A percentile compares a stretch with the other conserved stretches of the same genome.
phyloP scores from a whole-genome alignment of 2,329 filamentous ascomycete species.

The Fusarium gaditjirri region DNA sequence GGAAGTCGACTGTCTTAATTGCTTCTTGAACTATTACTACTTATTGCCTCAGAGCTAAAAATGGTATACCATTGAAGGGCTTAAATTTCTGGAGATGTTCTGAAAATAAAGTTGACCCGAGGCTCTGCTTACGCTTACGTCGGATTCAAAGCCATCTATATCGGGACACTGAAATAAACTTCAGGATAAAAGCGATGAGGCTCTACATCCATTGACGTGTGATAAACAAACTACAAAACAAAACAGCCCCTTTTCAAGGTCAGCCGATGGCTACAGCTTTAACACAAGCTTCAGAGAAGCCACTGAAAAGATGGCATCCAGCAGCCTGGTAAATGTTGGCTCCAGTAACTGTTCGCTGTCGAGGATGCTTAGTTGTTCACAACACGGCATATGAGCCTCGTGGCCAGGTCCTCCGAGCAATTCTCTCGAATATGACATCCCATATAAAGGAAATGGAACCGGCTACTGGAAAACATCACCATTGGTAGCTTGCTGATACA shows the following conservation, averaged over 20 bases:
- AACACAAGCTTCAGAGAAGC: background rate
- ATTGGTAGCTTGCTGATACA: background rate
- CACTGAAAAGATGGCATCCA: background rate
- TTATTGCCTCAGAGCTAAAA: too few relatives aligned
- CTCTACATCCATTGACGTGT: background rate
- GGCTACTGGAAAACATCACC: fast-evolving
- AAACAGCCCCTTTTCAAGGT: fast-evolving
- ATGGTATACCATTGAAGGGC: too few relatives aligned
- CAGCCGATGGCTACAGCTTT: background rate
- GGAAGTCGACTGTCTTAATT: too few relatives aligned
- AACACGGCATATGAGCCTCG: background rate
- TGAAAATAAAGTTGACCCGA: too few relatives aligned
- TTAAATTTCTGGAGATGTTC: too few relatives aligned
- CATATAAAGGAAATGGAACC: background rate
- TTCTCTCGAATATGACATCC: background rate
- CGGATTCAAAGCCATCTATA: too few relatives aligned
- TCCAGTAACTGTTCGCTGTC: background rate
- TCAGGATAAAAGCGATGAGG: too few relatives aligned
- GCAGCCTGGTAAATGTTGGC: background rate
- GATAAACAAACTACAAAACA: too few relatives aligned
- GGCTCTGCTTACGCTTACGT: too few relatives aligned
- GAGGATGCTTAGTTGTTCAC: background rate
- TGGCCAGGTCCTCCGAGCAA: fast-evolving
- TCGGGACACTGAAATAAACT: too few relatives aligned
- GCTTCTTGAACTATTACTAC: too few relatives aligned